These are phyloP conservation scores for Suillus discolor DNA, from an alignment of 768 basidiomycete genomes.

Conservation along the genomic window DNA sequence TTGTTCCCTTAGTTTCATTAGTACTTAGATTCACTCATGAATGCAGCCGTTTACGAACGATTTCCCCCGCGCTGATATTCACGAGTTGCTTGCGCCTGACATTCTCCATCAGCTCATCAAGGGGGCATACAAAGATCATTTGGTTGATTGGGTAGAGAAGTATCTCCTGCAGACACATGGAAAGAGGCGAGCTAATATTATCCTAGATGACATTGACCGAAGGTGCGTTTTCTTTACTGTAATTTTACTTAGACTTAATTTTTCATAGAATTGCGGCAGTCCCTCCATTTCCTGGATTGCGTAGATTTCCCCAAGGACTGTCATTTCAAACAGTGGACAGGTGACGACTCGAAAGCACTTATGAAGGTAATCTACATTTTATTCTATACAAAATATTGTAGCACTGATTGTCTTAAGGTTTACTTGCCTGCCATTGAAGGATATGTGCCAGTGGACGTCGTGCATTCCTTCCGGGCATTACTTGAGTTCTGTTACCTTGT, in stretches of 20 bases:
- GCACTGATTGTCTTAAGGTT: neutral
- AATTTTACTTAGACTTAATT: neutral
- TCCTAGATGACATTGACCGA: constrained; percentile 6
- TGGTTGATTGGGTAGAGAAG: constrained; percentile 36
- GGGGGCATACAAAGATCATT: constrained; percentile 48
- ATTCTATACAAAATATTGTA: neutral
- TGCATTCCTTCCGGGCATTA: constrained; percentile 25
- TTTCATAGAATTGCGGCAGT: constrained; percentile 31
- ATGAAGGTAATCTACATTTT: constrained; percentile 22
- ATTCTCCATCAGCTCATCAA: constrained; percentile 52
- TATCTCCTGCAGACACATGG: constrained; percentile 9
- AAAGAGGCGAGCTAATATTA: constrained; percentile 52
- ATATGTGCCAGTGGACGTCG: neutral
- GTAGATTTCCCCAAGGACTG: constrained; percentile 19
- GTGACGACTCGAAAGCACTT: constrained; percentile 24
- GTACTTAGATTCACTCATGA: neutral
- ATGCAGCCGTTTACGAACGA: constrained; percentile 11
- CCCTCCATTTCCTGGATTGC: constrained; percentile 21
- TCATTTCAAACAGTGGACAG: constrained; percentile 24
- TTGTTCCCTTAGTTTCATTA: neutral
- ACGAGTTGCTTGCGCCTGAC: constrained; percentile 37
- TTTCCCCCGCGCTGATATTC: constrained; percentile 31
- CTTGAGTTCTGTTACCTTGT: constrained; percentile 23
- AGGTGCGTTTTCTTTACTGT: neutral
- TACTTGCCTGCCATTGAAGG: constrained; percentile 11